These are phyloP conservation scores for Thyridium curvatum DNA, from an alignment of 2,329 filamentous ascomycete genomes.

Conservation along the genomic window DNA sequence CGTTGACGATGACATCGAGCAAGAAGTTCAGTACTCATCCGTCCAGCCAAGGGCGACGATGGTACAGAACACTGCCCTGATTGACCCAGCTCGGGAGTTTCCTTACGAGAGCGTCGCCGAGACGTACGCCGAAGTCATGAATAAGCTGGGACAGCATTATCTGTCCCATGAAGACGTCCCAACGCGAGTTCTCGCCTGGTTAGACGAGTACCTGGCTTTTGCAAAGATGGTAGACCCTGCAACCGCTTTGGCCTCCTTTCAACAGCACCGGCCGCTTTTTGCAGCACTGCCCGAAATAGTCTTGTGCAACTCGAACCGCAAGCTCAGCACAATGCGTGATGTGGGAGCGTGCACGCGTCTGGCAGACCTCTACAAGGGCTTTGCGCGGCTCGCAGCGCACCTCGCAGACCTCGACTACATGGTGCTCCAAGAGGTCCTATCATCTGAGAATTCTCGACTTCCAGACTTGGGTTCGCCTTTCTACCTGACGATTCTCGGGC, in stretches of 20 bases:
- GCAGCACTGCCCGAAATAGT: constrained; percentile 43
- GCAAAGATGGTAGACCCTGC: constrained; percentile 24
- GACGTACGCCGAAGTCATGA: constrained; percentile 17
- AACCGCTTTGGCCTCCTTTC: constrained; percentile 34
- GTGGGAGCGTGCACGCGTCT: constrained; percentile 16
- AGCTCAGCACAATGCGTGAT: too few relatives aligned
- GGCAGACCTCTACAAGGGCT: constrained; percentile 29
- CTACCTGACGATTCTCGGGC: constrained; percentile 39
- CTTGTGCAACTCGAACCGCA: constrained; percentile 5
- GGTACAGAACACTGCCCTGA: not conserved
- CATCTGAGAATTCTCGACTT: constrained; percentile 21
- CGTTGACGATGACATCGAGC: constrained; percentile 29
- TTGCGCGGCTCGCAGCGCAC: constrained; percentile 43
- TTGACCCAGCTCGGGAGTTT: constrained; percentile 39
- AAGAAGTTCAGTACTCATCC: constrained; percentile 9
- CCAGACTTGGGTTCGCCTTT: constrained; percentile 33
- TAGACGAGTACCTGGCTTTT: constrained; percentile 39
- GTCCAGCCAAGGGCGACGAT: not conserved
- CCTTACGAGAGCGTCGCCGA: constrained; percentile 31
- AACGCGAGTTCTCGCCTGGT: constrained; percentile 40
- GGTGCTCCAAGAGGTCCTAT: constrained; percentile 18
- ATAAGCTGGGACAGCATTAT: constrained; percentile 10
- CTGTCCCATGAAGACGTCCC: constrained; percentile 37
- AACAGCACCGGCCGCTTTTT: constrained; percentile 45
- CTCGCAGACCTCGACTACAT: constrained; percentile 44